Percentiles rank a stretch among this genome's conserved stretches.
phyloP scores from a whole-genome alignment of 1,139 yeast genomes.

The Eremothecium gossypii region DNA sequence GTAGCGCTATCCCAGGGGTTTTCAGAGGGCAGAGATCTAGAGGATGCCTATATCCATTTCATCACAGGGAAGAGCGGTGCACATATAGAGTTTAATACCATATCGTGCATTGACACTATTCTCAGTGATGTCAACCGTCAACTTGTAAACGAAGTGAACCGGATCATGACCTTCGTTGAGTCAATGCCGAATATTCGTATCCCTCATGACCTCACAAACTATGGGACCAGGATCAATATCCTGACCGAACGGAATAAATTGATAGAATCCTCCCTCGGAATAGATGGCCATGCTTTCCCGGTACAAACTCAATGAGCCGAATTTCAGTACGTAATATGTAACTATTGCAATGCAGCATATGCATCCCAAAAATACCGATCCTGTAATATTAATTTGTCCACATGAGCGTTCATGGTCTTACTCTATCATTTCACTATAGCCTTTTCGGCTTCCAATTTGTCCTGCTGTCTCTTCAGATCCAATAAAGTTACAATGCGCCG shows the following conservation, averaged over 20 bases:
- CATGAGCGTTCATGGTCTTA: neutral
- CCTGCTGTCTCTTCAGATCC: slow-evolving; percentile 80
- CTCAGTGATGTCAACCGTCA: no score
- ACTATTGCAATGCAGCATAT: neutral
- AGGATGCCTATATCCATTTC: neutral
- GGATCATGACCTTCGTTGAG: no score
- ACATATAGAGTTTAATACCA: no score
- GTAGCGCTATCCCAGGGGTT: neutral
- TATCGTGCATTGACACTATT: no score
- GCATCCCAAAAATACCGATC: neutral
- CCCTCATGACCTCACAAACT: no score
- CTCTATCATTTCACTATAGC: slow-evolving; percentile 39
- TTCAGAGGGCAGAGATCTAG: neutral
- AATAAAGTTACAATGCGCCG: slow-evolving; percentile 63
- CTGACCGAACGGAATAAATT: neutral
- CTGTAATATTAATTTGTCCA: neutral
- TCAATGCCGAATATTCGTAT: no score
- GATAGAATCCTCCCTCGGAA: neutral
- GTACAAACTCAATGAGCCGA: neutral
- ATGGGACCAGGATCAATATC: no score
- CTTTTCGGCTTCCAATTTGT: slow-evolving; percentile 76
- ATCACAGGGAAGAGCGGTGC: no score
- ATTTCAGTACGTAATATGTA: neutral
- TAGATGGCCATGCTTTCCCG: no score
- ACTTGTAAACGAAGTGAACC: no score